Evolutionary conservation across 805 yeast genomes (phyloP).

Genomic region (Wickerhamomyces rabaulensis): DNA sequence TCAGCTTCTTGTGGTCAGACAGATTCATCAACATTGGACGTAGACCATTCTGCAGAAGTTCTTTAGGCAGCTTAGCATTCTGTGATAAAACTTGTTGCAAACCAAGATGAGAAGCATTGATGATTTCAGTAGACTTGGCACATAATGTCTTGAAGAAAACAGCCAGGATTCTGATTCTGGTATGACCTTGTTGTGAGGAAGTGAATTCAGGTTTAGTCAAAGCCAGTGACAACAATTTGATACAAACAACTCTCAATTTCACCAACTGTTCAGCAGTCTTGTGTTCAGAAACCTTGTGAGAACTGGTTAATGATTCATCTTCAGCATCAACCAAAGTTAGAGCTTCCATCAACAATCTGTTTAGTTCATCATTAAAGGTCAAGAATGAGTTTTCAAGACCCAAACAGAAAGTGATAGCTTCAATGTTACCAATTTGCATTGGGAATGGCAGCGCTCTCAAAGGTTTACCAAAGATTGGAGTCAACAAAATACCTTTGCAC

Average conservation of each 20-base stretch:
- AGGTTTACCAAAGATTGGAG: conserved; percentile 97
- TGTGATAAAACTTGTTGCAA: conserved; percentile 77
- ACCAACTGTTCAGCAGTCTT: conserved; percentile 85
- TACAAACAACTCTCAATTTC: conserved; percentile 85
- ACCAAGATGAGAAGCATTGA: conserved; percentile 91
- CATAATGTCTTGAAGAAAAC: conserved; percentile 92
- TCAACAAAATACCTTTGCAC: conserved; percentile 73
- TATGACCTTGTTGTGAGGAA: conserved; percentile 65
- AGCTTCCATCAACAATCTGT: conserved; percentile 81
- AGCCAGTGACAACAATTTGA: conserved; percentile 75
- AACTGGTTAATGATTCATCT: conserved; percentile 88
- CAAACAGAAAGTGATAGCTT: conserved; percentile 91
- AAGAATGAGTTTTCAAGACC: conserved; percentile 75
- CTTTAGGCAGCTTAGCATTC: conserved; percentile 88
- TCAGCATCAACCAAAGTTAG: conserved; percentile 95
- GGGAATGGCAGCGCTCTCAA: conserved; percentile 95
- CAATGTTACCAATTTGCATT: conserved; percentile 97
- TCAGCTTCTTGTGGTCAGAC: conserved; percentile 86
- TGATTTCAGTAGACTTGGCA: conserved; percentile 77
- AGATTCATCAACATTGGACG: conserved; percentile 94
- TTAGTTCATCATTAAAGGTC: conserved; percentile 84
- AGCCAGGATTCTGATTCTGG: conserved; percentile 80
- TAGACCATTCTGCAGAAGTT: conserved; percentile 87
- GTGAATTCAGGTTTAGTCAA: conserved; percentile 81
- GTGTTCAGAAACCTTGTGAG: conserved; percentile 79